These are phyloP conservation scores for Torulaspora indica DNA, from an alignment of 805 yeast species.

Conservation along the genomic window DNA sequence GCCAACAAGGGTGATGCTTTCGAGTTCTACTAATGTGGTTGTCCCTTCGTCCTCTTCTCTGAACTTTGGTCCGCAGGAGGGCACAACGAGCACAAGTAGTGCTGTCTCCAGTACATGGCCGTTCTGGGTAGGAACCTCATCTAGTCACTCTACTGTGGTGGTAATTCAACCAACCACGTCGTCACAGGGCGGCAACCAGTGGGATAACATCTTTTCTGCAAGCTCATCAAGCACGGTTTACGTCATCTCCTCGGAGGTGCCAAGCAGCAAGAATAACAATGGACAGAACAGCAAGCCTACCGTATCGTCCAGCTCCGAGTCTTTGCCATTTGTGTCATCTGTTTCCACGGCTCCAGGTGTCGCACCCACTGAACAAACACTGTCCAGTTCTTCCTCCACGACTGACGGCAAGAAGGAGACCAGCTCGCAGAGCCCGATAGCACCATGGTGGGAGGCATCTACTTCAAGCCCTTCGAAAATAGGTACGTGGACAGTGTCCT, in stretches of 20 bases:
- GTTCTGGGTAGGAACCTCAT: not conserved
- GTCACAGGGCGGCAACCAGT: not conserved
- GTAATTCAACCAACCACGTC: not conserved
- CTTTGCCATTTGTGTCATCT: not conserved
- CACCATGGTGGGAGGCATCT: not conserved
- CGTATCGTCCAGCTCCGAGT: not conserved
- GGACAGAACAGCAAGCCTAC: not conserved
- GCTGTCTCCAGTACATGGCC: not conserved
- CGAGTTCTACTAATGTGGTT: slow-evolving; percentile 2
- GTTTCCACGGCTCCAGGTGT: not conserved
- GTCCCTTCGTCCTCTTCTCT: slow-evolving; percentile 3
- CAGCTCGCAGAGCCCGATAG: not conserved
- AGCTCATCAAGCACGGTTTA: slow-evolving; percentile 1
- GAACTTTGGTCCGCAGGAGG: not conserved
- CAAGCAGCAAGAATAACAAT: not conserved
- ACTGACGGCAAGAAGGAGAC: not conserved
- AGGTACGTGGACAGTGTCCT: slow-evolving; percentile 2
- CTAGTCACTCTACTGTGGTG: not conserved
- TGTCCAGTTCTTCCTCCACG: not conserved
- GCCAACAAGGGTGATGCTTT: not conserved
- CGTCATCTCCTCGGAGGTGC: not conserved
- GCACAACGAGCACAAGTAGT: not conserved
- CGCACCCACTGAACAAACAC: not conserved
- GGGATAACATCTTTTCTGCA: not conserved
- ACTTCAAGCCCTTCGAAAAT: slow-evolving; percentile 2